Percentiles rank a stretch among this genome's conserved stretches.
These are phyloP conservation scores for Adansonia digitata DNA, from an alignment of 345 rosid species.

Conservation along the genomic window DNA sequence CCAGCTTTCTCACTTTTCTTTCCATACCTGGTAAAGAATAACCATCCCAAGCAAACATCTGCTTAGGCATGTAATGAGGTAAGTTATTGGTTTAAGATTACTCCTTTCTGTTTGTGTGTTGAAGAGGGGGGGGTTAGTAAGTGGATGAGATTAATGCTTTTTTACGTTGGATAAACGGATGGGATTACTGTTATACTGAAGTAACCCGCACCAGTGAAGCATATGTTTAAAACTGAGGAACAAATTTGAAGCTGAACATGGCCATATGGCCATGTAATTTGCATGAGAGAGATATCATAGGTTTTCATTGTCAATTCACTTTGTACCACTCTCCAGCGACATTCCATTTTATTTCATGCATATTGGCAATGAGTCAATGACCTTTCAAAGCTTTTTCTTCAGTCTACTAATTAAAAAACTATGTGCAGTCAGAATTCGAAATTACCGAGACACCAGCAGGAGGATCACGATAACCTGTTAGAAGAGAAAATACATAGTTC, in stretches of 20 bases:
- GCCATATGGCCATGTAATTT: not conserved
- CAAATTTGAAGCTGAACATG: not conserved
- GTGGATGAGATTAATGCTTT: no score
- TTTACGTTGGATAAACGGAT: no score
- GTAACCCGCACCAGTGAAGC: not conserved
- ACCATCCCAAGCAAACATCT: not conserved
- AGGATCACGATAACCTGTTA: conserved; percentile 97
- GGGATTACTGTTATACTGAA: not conserved
- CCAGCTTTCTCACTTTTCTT: not conserved
- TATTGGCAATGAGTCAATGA: not conserved
- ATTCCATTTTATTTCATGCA: not conserved
- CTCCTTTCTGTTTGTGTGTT: not conserved
- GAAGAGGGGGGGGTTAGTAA: no score
- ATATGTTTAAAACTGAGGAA: not conserved
- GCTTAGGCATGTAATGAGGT: not conserved
- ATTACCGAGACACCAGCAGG: conserved; percentile 92
- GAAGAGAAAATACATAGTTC: conserved; percentile 89
- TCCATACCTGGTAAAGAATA: not conserved
- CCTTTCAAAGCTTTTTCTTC: not conserved
- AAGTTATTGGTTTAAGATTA: not conserved
- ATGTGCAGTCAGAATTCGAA: not conserved
- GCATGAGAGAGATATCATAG: not conserved
- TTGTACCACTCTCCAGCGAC: not conserved
- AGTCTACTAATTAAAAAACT: not conserved
- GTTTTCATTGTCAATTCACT: not conserved